These are phyloP conservation scores for Coniochaeta sp. DNA, from an alignment of 2,329 filamentous ascomycete species.

Conservation along the genomic window DNA sequence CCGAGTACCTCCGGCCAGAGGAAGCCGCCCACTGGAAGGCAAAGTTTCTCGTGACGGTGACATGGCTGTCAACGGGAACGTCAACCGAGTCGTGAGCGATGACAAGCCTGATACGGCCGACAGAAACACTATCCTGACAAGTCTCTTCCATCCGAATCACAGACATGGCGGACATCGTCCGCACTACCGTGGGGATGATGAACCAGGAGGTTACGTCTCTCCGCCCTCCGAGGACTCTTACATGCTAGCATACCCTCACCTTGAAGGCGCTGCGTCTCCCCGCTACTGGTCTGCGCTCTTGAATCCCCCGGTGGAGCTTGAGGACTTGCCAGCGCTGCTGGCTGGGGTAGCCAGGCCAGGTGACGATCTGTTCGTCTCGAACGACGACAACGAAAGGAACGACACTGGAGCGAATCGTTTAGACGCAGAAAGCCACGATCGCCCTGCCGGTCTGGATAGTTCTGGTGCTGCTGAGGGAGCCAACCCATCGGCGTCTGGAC, in stretches of 20 bases:
- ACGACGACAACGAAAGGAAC: slow-evolving; percentile 7
- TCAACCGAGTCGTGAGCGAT: slow-evolving; percentile 47
- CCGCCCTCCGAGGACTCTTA: slow-evolving; percentile 9
- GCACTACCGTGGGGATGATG: not conserved
- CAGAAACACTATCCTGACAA: slow-evolving; percentile 53
- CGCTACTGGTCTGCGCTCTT: slow-evolving; percentile 36
- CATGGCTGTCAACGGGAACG: slow-evolving; percentile 53
- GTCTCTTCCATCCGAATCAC: slow-evolving; percentile 28
- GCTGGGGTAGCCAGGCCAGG: slow-evolving; percentile 20
- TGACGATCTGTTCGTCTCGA: slow-evolving; percentile 12
- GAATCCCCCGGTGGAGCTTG: slow-evolving; percentile 35
- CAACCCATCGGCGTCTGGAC: not conserved
- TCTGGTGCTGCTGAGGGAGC: not conserved
- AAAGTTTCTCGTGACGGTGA: slow-evolving; percentile 60
- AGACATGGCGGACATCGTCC: not conserved
- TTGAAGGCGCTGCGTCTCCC: slow-evolving; percentile 21
- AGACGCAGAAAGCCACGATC: not conserved
- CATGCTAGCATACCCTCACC: slow-evolving; percentile 13
- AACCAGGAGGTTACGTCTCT: not conserved
- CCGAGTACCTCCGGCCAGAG: slow-evolving; percentile 56
- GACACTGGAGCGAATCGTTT: not conserved
- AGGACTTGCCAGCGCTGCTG: slow-evolving; percentile 34
- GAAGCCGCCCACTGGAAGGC: slow-evolving; percentile 54
- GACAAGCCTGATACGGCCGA: slow-evolving; percentile 53
- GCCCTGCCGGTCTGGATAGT: not conserved